Evolutionary conservation across 129 eudicot genomes (phyloP).

Genomic region (Scalesia atractyloides): DNA sequence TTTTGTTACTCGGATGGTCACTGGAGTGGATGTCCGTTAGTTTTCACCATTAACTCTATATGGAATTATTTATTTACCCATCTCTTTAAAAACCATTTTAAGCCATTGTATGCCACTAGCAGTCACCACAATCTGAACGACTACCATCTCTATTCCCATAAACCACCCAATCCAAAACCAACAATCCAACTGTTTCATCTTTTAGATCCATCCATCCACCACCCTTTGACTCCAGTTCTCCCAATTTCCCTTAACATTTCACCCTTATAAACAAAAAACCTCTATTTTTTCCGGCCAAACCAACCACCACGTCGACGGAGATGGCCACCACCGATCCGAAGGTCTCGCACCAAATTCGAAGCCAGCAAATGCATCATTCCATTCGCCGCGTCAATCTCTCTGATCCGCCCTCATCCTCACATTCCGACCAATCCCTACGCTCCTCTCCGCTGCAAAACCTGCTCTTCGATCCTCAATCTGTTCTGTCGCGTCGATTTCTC

Average conservation of each 20-base stretch:
- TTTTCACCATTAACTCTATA: too few relatives aligned
- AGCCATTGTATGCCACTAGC: too few relatives aligned
- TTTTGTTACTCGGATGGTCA: too few relatives aligned
- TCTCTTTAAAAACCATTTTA: too few relatives aligned
- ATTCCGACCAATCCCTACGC: slow-evolving; percentile 72
- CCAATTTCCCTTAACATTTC: not conserved
- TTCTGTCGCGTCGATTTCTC: slow-evolving; percentile 69
- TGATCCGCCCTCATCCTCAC: slow-evolving; percentile 77
- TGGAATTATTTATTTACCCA: too few relatives aligned
- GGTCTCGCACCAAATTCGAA: slow-evolving; percentile 83
- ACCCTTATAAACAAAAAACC: not conserved
- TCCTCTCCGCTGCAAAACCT: slow-evolving; percentile 82
- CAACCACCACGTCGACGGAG: slow-evolving; percentile 83
- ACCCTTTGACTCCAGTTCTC: slow-evolving; percentile 38
- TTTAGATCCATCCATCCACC: not conserved
- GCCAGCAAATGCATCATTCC: slow-evolving; percentile 88
- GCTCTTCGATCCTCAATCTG: slow-evolving; percentile 67
- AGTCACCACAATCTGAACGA: too few relatives aligned
- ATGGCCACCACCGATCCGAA: slow-evolving; percentile 68
- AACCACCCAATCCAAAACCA: too few relatives aligned
- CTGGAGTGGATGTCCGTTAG: too few relatives aligned
- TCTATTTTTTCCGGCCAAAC: slow-evolving; percentile 20
- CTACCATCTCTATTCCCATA: too few relatives aligned
- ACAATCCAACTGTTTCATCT: too few relatives aligned
- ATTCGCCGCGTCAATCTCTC: slow-evolving; percentile 76